Conservation (phyloP, 2,329 filamentous ascomycete genomes). For the Apiospora sp. region DNA sequence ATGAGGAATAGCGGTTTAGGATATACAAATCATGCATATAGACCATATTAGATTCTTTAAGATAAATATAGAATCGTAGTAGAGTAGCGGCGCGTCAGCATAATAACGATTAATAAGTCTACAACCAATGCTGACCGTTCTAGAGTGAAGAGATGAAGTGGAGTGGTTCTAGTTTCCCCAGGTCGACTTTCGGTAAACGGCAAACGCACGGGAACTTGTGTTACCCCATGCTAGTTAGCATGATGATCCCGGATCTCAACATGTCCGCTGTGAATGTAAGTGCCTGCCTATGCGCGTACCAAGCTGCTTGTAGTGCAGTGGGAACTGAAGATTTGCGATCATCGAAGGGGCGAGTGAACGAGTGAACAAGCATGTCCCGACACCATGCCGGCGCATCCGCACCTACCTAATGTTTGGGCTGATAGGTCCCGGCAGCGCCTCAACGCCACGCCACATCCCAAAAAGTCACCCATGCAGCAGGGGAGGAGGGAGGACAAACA, state of each 20-base stretch:
- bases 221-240: too few species aligned
- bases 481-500: not conserved
- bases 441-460: not conserved
- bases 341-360: too few species aligned
- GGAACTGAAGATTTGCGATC: not conserved
- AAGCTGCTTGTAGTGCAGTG: not conserved
- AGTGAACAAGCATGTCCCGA: not conserved
- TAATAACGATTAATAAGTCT: not conserved
- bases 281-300: too few species aligned
- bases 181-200: conserved; percentile 7
- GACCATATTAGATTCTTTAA: not conserved
- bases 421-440: not conserved
- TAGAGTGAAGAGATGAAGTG: too few species aligned
- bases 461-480: not conserved
- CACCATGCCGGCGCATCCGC: not conserved
- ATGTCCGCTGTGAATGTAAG: not conserved
- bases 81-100: not conserved
- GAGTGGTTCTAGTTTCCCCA: not conserved
- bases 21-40: not conserved
- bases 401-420: not conserved
- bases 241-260: not conserved
- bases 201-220: not conserved
- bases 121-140: too few species aligned
- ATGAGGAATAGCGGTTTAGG: not conserved
- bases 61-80: not conserved